These are phyloP conservation scores for Leccinum ochraceum DNA, from an alignment of 768 basidiomycete genomes.

Conservation along the genomic window DNA sequence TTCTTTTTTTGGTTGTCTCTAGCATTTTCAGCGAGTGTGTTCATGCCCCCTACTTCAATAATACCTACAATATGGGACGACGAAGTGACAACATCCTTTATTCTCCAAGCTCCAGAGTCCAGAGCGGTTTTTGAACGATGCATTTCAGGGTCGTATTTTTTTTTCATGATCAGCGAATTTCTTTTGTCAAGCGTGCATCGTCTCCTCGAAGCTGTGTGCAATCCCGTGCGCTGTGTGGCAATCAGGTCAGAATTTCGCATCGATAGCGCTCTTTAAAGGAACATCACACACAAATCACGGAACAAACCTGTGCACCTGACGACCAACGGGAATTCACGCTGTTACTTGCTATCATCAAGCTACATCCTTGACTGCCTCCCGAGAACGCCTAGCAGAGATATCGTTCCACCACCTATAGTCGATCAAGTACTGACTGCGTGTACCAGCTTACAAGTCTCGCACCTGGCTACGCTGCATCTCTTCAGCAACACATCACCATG, in stretches of 20 bases:
- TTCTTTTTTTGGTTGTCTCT: too few relatives aligned
- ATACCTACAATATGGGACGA: too few relatives aligned
- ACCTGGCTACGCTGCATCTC: constrained; percentile 49
- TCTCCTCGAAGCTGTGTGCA: neutral
- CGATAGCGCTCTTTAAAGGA: neutral
- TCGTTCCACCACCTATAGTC: constrained; percentile 53
- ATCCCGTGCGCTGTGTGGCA: too few relatives aligned
- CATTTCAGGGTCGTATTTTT: too few relatives aligned
- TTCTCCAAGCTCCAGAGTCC: too few relatives aligned
- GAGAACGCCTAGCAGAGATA: constrained; percentile 43
- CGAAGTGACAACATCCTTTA: too few relatives aligned
- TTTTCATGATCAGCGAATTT: too few relatives aligned
- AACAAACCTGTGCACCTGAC: neutral
- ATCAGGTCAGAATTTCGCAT: neutral
- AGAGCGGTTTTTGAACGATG: too few relatives aligned
- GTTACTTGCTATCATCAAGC: neutral
- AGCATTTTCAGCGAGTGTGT: too few relatives aligned
- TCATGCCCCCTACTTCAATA: too few relatives aligned
- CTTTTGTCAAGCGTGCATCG: too few relatives aligned
- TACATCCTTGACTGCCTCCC: constrained; percentile 27
- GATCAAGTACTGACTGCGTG: neutral
- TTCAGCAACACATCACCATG: constrained; percentile 31
- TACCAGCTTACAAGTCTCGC: neutral
- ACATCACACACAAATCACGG: neutral
- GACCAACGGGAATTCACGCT: neutral